Evolutionary conservation across 306 rosid genomes (phyloP), one percentile per base, ranked within the genome.

Genomic region (Pueraria montana): DNA sequence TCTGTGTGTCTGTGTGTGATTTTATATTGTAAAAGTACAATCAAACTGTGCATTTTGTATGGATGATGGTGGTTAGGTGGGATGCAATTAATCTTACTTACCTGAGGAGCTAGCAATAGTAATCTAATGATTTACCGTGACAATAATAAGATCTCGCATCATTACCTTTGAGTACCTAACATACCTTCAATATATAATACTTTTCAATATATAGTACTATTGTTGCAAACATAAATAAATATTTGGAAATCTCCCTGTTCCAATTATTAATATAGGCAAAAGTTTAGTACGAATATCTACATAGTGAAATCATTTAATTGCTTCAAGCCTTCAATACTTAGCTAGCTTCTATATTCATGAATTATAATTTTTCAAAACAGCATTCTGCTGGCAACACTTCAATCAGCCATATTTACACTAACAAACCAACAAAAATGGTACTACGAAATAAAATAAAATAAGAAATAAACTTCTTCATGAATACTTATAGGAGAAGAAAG

Each of bases 11-110:
- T 0, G 23, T 52, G 5, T 53, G 26, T 18, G 26, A 55, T 58
- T 58, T 58, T 58, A 58, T 58, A 21, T 11, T 58, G 65, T 58
- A 10, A 18, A 53, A 53, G 64, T 32, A n/a, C 43, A 50, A 26
- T 16, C 8, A 8, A 17, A 73, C 3, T 73, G 10, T 12, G 14
- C 58, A 72, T 32, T 49, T 30, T 49, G 43, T 42, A 20, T 13
- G 23, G 56, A 58, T 52, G 82, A 21, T 48, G 9, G 43, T 13
- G 83, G 67, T 79, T 79, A 36, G 77, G 83, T 79, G 2, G 70
- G 58, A 32, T 27, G 48, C 65, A 32, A 46, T 49, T 24, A 46
- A n/a, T 18, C 3, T 65, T 49, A 63, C 11, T 66, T 40, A 16
- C 52, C 5, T 24, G 59, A 6, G 23, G 59, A 45, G 58, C 27